Evolutionary conservation across 2,329 filamentous ascomycete genomes (phyloP), one percentile per base, ranked within the genome.

Genomic region (Claviceps africana): DNA sequence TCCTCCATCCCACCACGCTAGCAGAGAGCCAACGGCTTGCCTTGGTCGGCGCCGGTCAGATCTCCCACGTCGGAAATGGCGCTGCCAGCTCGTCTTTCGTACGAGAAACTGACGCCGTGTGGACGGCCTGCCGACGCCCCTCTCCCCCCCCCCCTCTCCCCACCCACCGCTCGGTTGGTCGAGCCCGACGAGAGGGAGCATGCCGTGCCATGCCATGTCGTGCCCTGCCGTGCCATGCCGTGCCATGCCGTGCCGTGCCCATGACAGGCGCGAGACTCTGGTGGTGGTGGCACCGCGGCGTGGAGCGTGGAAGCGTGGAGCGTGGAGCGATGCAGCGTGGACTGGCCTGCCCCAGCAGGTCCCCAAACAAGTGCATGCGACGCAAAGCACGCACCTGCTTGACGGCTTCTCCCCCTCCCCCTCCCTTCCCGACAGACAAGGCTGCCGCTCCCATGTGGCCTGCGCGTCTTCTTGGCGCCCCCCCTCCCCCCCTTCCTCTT

Each of bases 91-190:
- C 47, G 39, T 11, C 28, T n/a, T 54, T 49, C 47, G 50, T 50
- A 50, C 50, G 53, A 51, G 50, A 54, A 31, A n/a, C n/a, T n/a
- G 9, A 47, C 44, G 31, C 51, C 28, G 43, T 10, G 44, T 47
- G 15, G 28, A 47, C n/a, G 19, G 33, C n/a, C 15, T 22, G 45
- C 45, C 30, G n/a, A 4, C 10, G 8, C 25, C 17, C 44, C n/a
- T 15, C 28, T 1, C 25, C 28, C 2, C 4, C 28, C n/a, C 44
- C 17, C 19, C 45, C 30, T 21, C 30, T 31, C n/a, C n/a, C n/a
- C n/a, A n/a, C n/a, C n/a, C n/a, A n/a, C n/a, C n/a, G n/a, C 19
- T 35, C 42, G 19, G n/a, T 40, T 21, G 39, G 39, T 2, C 1
- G n/a, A 40, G 17, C n/a, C 39, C 19, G 17, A 45, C n/a, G 25